Conservation (phyloP, 805 yeast species). For the Candida hispaniensis region DNA sequence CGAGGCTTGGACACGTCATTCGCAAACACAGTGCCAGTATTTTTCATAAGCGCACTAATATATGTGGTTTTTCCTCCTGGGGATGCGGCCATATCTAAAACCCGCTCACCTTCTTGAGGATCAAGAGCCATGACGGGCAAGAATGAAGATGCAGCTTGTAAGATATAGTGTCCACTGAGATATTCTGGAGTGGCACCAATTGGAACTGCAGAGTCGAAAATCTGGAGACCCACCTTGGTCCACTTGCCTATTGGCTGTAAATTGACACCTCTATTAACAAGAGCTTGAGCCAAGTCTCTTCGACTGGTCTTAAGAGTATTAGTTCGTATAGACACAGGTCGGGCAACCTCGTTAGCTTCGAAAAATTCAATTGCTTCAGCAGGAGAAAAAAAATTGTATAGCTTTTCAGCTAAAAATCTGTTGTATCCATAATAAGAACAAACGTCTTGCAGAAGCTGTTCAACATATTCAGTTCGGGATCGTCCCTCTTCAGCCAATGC, state of each 20-base stretch:
- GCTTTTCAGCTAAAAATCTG: slow-evolving; percentile 83
- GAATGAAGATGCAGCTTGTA: slow-evolving; percentile 97
- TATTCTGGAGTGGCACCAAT: slow-evolving; percentile 99
- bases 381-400: slow-evolving; percentile 84
- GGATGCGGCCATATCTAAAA: slow-evolving; percentile 98
- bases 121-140: slow-evolving; percentile 95
- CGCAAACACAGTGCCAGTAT: slow-evolving; percentile 95
- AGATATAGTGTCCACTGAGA: slow-evolving; percentile 91
- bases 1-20: slow-evolving; percentile 95
- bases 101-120: slow-evolving; percentile 94
- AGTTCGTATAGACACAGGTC: slow-evolving; percentile 97
- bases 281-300: slow-evolving; percentile 87
- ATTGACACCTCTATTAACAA: slow-evolving; percentile 94
- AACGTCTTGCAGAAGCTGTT: slow-evolving; percentile 72
- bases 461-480: slow-evolving; percentile 72
- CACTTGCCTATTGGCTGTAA: slow-evolving; percentile 94
- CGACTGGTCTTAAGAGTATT: slow-evolving; percentile 91
- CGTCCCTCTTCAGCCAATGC: slow-evolving; percentile 74
- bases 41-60: slow-evolving; percentile 91
- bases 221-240: slow-evolving; percentile 97
- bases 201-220: slow-evolving; percentile 98
- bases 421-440: slow-evolving; percentile 91
- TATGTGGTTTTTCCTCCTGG: slow-evolving; percentile 99
- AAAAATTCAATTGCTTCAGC: slow-evolving; percentile 96
- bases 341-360: slow-evolving; percentile 94